Conservation (phyloP, 176 grass and related monocot genomes). For the Sorghum bicolor region Sorghum_bicolor_NCBIv3 NC_012875.2:56059001-56059500, state of each 20-base stretch:
- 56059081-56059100: no score
- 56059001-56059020: background rate
- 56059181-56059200: background rate
- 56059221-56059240: background rate
- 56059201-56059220: conserved; percentile 3
- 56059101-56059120: no score
- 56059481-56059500: no score
- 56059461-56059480: no score
- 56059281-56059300: background rate
- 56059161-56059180: background rate
- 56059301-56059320: background rate
- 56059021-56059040: background rate
- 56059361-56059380: no score
- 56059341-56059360: no score
- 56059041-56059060: conserved; percentile 3
- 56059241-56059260: no score
- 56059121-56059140: background rate
- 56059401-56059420: no score
- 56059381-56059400: no score
- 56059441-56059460: no score
- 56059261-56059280: background rate
- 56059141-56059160: background rate
- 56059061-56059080: background rate
- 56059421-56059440: no score
- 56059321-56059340: background rate